These are phyloP conservation scores for Epichloe coenophiala DNA, from an alignment of 2,329 filamentous ascomycete genomes.

Conservation along the genomic window DNA sequence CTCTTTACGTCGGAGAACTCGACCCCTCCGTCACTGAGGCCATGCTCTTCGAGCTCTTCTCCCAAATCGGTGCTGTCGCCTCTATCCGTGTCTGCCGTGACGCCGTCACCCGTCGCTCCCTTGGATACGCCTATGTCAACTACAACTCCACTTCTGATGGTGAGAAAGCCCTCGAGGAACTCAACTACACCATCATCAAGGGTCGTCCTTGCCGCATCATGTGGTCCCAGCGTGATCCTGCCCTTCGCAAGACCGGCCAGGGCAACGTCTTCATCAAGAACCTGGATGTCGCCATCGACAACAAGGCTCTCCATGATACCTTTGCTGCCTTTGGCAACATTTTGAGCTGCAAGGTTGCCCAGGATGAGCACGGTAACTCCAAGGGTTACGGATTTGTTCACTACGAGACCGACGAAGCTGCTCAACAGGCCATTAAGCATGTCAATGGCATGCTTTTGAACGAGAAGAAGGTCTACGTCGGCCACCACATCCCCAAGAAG, in stretches of 20 bases:
- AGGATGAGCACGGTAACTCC: conserved; percentile 92
- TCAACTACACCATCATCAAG: conserved; percentile 99
- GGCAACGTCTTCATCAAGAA: conserved; percentile 99
- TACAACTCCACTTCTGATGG: conserved; percentile 96
- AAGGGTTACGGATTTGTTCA: conserved; percentile 99
- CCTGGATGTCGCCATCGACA: conserved; percentile 94
- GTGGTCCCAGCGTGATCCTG: conserved; percentile 99
- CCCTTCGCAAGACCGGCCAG: conserved; percentile 96
- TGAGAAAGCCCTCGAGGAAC: conserved; percentile 95
- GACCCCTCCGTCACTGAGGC: conserved; percentile 96
- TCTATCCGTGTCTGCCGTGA: conserved; percentile 99
- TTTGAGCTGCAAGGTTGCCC: conserved; percentile 96
- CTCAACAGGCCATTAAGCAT: conserved; percentile 94
- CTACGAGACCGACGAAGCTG: conserved; percentile 98
- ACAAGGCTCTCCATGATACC: conserved; percentile 99
- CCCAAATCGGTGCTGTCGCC: conserved; percentile 94
- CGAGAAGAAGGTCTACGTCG: conserved; percentile 99
- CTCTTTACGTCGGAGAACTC: conserved; percentile 97
- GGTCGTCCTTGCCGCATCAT: conserved; percentile 98
- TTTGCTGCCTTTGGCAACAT: conserved; percentile 99
- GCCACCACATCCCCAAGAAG: conserved; percentile 99
- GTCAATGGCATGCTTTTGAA: conserved; percentile 99
- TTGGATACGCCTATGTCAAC: conserved; percentile 99
- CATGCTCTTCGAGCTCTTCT: conserved; percentile 99
- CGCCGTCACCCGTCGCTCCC: conserved; percentile 92